Conservation (phyloP, 2,329 filamentous ascomycete genomes). For the Exophiala aquamarina region DNA sequence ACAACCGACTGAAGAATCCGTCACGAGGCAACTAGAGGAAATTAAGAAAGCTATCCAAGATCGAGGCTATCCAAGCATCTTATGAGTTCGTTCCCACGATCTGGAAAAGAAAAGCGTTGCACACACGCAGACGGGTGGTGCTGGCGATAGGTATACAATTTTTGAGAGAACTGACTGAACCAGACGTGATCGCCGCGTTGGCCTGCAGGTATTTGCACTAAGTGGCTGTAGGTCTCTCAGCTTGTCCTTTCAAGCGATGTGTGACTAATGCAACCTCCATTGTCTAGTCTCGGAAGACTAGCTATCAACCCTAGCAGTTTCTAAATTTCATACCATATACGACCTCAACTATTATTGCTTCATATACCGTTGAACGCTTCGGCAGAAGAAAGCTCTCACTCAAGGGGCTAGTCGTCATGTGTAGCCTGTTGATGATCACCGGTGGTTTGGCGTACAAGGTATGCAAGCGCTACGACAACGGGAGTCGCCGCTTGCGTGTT, state of each 20-base stretch:
- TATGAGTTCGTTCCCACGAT: constrained; percentile 28
- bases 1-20: constrained; percentile 5
- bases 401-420: constrained; percentile 40
- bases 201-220: constrained; percentile 26
- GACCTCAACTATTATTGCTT: constrained; percentile 33
- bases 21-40: constrained; percentile 28
- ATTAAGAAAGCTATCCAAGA: constrained; percentile 29
- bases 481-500: constrained; percentile 27
- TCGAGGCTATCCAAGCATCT: constrained; percentile 27
- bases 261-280: not conserved
- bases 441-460: constrained; percentile 31
- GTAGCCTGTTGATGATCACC: constrained; percentile 40
- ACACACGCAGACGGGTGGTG: constrained; percentile 27
- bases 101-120: constrained; percentile 26
- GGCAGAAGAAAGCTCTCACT: constrained; percentile 44
- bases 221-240: constrained; percentile 17
- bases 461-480: constrained; percentile 15
- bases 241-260: no score
- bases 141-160: constrained; percentile 27
- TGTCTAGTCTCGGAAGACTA: constrained; percentile 21
- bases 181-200: constrained; percentile 28
- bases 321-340: constrained; percentile 30
- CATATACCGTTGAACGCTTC: constrained; percentile 38
- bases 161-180: constrained; percentile 28
- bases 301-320: constrained; percentile 26